Conservation (phyloP, 2,329 filamentous ascomycete genomes). For the Stagonosporopsis vannaccii region DNA sequence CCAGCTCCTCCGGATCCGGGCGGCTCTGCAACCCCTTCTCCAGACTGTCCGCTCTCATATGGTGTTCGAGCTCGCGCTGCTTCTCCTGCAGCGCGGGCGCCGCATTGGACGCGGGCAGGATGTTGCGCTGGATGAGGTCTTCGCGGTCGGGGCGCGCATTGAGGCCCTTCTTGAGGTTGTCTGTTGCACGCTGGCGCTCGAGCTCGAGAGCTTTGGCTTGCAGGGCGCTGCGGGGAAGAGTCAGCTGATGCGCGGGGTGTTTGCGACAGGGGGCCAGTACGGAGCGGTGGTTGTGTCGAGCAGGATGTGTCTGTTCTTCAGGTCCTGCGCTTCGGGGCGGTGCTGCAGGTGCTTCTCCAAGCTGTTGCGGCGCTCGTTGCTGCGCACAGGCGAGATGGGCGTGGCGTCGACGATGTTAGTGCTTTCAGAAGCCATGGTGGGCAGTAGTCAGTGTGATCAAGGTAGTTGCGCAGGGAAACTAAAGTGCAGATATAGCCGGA, state of each 20-base stretch:
- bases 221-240: slow-evolving; percentile 58
- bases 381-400: slow-evolving; percentile 51
- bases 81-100: slow-evolving; percentile 81
- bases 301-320: slow-evolving; percentile 73
- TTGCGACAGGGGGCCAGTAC: slow-evolving; percentile 53
- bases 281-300: slow-evolving; percentile 72
- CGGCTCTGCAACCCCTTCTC: slow-evolving; percentile 86
- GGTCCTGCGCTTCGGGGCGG: slow-evolving; percentile 63
- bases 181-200: slow-evolving; percentile 68
- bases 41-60: slow-evolving; percentile 85
- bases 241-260: background rate
- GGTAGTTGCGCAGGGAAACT: background rate
- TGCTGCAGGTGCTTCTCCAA: slow-evolving; percentile 58
- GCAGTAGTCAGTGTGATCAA: slow-evolving; percentile 17
- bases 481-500: slow-evolving; percentile 9
- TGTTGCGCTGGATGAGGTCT: slow-evolving; percentile 84
- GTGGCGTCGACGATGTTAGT: slow-evolving; percentile 46
- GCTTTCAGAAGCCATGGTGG: slow-evolving; percentile 40
- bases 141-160: slow-evolving; percentile 72
- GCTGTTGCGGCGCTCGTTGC: slow-evolving; percentile 67
- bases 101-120: slow-evolving; percentile 78
- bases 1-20: slow-evolving; percentile 76
- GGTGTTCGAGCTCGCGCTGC: slow-evolving; percentile 83
- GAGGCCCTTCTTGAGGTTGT: slow-evolving; percentile 70
- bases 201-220: slow-evolving; percentile 69